Percentiles rank a stretch among this genome's conserved stretches.
These are phyloP conservation scores for Magnusiomyces ingens DNA, from an alignment of 1,139 yeast genomes.

Conservation along the genomic window DNA sequence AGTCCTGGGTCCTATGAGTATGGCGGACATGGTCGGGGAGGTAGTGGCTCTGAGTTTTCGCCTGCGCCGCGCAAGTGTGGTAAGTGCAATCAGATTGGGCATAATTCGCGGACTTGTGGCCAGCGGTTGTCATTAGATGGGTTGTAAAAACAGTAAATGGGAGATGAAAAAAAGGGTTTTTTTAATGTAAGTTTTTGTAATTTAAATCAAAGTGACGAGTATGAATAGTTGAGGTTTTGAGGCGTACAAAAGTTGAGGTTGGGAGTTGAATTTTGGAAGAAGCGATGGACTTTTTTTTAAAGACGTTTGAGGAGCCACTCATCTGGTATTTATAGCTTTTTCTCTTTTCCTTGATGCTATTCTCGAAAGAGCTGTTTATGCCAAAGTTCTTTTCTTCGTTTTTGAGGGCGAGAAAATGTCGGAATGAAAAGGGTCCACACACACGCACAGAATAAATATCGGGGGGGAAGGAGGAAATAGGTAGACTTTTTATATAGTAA, in stretches of 20 bases:
- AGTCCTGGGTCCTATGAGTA: no score
- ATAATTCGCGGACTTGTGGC: slow-evolving; percentile 16
- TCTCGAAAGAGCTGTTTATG: not conserved
- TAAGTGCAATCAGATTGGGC: slow-evolving; percentile 17
- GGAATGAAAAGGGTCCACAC: not conserved
- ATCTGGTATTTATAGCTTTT: not conserved
- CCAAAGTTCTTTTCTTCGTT: not conserved
- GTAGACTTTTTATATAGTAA: not conserved
- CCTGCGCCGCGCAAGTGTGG: slow-evolving; percentile 14
- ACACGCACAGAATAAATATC: no score
- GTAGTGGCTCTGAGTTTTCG: not conserved
- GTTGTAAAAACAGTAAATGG: slow-evolving; percentile 3
- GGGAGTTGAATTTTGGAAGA: no score
- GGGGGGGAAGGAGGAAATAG: no score
- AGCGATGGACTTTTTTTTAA: no score
- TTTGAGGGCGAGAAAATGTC: not conserved
- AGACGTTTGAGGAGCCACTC: no score
- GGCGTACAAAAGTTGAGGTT: not conserved
- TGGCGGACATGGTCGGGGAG: no score
- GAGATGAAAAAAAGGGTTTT: not conserved
- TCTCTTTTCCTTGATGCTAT: not conserved
- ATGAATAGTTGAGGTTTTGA: not conserved
- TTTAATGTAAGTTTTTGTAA: not conserved
- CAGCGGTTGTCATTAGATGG: slow-evolving; percentile 15
- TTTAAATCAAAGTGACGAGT: not conserved